These are phyloP conservation scores for Mortierella sp. DNA, from an alignment of 371 early-diverging fungal genomes.

Conservation along the genomic window DNA sequence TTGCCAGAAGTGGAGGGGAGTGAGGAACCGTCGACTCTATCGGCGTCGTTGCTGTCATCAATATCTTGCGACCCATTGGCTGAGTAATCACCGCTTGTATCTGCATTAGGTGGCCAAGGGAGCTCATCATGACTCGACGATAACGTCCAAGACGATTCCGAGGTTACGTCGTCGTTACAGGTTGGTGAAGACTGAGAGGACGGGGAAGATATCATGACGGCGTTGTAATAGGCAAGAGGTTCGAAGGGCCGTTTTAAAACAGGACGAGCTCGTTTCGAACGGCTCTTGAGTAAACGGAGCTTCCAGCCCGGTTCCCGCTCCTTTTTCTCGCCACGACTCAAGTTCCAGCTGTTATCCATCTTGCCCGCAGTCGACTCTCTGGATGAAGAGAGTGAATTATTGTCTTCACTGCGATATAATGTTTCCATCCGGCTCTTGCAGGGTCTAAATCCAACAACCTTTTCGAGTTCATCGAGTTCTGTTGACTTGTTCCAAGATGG, in stretches of 20 bases:
- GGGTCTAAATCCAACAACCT: too few species aligned
- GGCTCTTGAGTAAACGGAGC: constrained; percentile 3
- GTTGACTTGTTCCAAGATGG: not conserved
- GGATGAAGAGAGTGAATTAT: not conserved
- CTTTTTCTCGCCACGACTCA: not conserved
- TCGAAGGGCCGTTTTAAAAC: not conserved
- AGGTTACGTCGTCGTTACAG: not conserved
- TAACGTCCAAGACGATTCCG: too few species aligned
- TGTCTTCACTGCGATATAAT: not conserved
- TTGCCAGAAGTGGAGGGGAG: too few species aligned
- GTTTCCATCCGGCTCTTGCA: constrained; percentile 20
- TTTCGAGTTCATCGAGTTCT: not conserved
- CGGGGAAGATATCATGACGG: not conserved
- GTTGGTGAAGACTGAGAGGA: not conserved
- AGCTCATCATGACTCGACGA: too few species aligned
- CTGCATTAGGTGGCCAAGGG: not conserved
- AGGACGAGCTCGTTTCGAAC: not conserved
- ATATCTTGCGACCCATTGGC: not conserved
- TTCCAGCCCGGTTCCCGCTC: constrained; percentile 6
- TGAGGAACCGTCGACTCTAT: too few species aligned
- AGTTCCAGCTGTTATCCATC: not conserved
- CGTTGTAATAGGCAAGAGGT: not conserved
- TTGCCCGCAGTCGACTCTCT: not conserved
- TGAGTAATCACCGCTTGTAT: not conserved
- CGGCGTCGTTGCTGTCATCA: too few species aligned